Percentiles rank a stretch among this genome's conserved stretches.
phyloP scores from a whole-genome alignment of 164 flowering plant genomes.

The Vitis rupestris region DNA sequence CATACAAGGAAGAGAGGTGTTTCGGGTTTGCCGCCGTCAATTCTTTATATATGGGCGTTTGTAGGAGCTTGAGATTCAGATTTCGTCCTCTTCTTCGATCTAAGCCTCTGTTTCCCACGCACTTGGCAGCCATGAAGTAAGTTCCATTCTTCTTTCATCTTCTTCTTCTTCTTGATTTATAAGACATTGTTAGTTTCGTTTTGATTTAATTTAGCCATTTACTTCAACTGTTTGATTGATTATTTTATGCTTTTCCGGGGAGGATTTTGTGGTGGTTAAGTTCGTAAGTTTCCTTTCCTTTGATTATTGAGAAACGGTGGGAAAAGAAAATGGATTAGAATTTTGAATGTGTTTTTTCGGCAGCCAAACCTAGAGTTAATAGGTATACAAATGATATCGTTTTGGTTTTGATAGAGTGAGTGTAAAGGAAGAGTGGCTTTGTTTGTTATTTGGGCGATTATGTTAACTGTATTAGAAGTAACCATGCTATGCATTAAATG shows the following conservation, averaged over 20 bases:
- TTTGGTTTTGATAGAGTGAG: too few relatives aligned
- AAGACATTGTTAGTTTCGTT: neutral
- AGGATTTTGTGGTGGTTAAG: neutral
- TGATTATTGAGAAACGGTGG: neutral
- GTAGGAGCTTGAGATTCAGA: neutral
- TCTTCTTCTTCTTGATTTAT: neutral
- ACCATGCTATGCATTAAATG: too few relatives aligned
- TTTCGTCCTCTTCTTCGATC: constrained; percentile 12
- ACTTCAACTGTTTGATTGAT: neutral
- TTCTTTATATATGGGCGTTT: constrained; percentile 15
- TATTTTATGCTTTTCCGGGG: neutral
- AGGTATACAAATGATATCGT: too few relatives aligned
- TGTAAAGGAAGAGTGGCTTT: too few relatives aligned
- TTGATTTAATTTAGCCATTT: neutral
- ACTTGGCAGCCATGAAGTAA: constrained; percentile 33
- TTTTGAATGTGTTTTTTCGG: neutral
- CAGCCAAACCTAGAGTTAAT: too few relatives aligned
- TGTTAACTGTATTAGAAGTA: too few relatives aligned
- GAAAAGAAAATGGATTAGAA: neutral
- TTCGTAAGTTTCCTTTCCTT: neutral
- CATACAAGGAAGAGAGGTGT: too few relatives aligned
- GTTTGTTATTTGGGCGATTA: too few relatives aligned
- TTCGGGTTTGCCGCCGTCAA: neutral
- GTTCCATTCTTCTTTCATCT: neutral
- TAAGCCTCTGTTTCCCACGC: constrained; percentile 10